Conservation (phyloP, 768 basidiomycete genomes). For the Serendipita sp. region DNA sequence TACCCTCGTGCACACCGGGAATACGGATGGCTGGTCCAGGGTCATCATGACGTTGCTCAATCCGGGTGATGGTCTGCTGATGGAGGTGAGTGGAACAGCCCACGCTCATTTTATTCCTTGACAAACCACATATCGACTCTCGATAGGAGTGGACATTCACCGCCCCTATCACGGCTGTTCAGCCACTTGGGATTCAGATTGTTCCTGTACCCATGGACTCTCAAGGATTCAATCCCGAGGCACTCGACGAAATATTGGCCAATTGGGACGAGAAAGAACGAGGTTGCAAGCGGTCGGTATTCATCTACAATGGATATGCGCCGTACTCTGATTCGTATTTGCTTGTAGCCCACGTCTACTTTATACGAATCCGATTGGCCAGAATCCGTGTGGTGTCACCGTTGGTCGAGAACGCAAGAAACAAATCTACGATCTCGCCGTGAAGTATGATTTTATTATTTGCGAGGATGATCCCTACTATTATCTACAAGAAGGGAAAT, state of each 20-base stretch:
- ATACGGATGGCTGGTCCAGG: constrained; percentile 59
- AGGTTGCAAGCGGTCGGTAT: constrained; percentile 36
- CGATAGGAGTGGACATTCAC: constrained; percentile 66
- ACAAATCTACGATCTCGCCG: constrained; percentile 67
- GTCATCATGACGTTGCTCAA: constrained; percentile 46
- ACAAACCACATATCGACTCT: too few relatives aligned
- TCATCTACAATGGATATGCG: background rate
- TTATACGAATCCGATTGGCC: constrained; percentile 67
- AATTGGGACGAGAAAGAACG: constrained; percentile 49
- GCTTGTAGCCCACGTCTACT: constrained; percentile 44
- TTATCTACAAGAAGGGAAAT: constrained; percentile 50
- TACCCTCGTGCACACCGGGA: constrained; percentile 44
- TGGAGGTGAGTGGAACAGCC: constrained; percentile 17
- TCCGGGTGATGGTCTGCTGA: constrained; percentile 42
- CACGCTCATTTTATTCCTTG: too few relatives aligned
- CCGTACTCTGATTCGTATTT: background rate
- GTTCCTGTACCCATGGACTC: constrained; percentile 53
- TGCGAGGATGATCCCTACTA: constrained; percentile 77
- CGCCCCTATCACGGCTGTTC: constrained; percentile 27
- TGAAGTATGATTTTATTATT: constrained; percentile 66
- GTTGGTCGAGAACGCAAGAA: constrained; percentile 51
- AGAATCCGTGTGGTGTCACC: constrained; percentile 68
- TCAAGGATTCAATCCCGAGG: constrained; percentile 50
- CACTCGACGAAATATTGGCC: constrained; percentile 40
- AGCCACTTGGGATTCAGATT: constrained; percentile 28